Conservation (phyloP, 768 basidiomycete genomes). For the Lentinula edodes region DNA sequence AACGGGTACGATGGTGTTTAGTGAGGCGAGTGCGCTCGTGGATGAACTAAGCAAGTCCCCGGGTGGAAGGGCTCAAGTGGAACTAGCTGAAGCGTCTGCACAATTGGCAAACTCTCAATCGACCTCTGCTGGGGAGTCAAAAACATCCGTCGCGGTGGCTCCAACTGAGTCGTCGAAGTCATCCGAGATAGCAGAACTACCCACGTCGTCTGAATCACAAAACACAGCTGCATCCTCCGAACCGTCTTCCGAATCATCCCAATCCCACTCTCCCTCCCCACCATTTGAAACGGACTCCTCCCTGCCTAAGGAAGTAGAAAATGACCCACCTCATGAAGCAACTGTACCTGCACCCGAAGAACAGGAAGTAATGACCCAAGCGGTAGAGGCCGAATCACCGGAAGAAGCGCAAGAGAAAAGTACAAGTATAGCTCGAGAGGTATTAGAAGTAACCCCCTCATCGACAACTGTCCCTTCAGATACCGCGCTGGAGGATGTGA, state of each 20-base stretch:
- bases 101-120: neutral
- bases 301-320: neutral
- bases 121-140: neutral
- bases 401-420: too few species aligned
- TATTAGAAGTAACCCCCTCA: neutral
- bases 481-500: neutral
- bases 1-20: slow-evolving; percentile 54
- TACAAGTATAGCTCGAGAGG: neutral
- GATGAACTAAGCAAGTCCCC: slow-evolving; percentile 7
- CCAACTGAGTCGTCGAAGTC: neutral
- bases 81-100: neutral
- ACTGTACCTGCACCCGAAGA: neutral
- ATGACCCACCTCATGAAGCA: neutral
- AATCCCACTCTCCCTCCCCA: neutral
- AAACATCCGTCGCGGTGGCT: neutral
- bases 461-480: neutral
- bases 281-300: neutral
- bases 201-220: neutral
- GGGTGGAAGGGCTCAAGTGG: neutral
- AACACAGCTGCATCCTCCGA: neutral
- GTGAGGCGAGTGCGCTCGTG: neutral
- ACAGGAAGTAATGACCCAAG: neutral
- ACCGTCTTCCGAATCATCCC: neutral
- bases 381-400: too few species aligned
- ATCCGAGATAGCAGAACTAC: neutral